These are phyloP conservation scores for Phoma sp. DNA, from an alignment of 2,329 filamentous ascomycete species.

Conservation along the genomic window DNA sequence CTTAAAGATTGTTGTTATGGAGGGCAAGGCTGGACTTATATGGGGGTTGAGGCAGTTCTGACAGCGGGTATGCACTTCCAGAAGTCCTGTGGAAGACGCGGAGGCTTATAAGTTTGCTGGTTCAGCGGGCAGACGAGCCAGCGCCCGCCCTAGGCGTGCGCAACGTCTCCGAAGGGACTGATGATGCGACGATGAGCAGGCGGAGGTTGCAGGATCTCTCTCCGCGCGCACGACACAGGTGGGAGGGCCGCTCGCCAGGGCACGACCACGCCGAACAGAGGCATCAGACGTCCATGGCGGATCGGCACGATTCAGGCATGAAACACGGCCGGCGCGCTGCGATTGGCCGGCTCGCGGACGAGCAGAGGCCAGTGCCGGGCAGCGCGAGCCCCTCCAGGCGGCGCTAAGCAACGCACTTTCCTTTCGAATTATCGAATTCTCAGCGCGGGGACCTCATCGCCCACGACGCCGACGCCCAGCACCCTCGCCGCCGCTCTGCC, in stretches of 20 bases:
- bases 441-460: conserved; percentile 23
- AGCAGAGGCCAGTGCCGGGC: not conserved
- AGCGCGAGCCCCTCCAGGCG: not conserved
- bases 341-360: conserved; percentile 1
- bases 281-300: conserved; percentile 4
- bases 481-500: conserved; percentile 14
- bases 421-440: conserved; percentile 10
- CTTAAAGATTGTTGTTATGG: not conserved
- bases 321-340: conserved; percentile 7
- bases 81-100: conserved; percentile 18
- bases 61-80: conserved; percentile 20
- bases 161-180: not conserved
- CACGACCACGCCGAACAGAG: not conserved
- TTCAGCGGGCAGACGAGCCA: conserved; percentile 2
- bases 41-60: too few species aligned
- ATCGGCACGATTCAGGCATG: conserved; percentile 1
- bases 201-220: not conserved
- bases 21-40: too few species aligned
- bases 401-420: conserved; percentile 19
- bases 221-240: conserved; percentile 12
- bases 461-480: conserved; percentile 15
- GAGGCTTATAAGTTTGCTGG: conserved; percentile 19
- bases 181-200: conserved; percentile 7
- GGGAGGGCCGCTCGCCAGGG: conserved; percentile 6
- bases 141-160: not conserved